Base-by-base conservation (phyloP, 495 filamentous ascomycete species). In the Saxispiralis lemnorum region DNA sequence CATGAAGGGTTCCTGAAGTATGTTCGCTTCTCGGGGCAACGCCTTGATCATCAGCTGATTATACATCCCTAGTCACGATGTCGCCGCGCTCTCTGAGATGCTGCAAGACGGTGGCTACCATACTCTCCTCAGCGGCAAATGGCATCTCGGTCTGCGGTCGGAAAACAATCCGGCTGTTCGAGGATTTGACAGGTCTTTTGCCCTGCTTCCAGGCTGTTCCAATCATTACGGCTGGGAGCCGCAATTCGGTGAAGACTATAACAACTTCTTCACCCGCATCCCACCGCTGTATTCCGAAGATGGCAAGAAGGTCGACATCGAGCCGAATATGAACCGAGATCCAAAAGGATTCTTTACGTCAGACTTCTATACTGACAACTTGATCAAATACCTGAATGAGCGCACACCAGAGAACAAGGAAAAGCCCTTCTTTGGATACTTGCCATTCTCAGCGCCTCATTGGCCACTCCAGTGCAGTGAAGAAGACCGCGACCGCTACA, bases 81-180 rank as follows among this genome's bases (percentile, higher is more conserved):
- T 78, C n/a, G 74, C 63, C 1, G 67, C 74, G 4, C 59, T 78
- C 2, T 71, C 73, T 12, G 72, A 78, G 53, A 40, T 77, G n/a
- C 62, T 77, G 7, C 63, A 64, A 13, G 73, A 78, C 47, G 66
- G 59, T 0, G 74, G 74, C 33, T 76, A 78, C 43, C 63, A 67
- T 43, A 76, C 73, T n/a, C 39, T 74, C 10, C 72, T 75, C 67
- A 63, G 66, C 7, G 73, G 71, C 0, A 76, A 77, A 56, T 75
- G 73, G 72, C 66, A 71, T 58, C 49, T 69, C 11, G 66, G 65
- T 1, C 41, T 70, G 11, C 59, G 57, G 6, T 55, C 56, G 9
- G 56, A 63, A 28, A 53, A 59, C n/a, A 60, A 56, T 12, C 66
- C 68, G 0, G 59, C 58, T 31, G 54, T 51, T 13, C 51, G 67